Evolutionary conservation across 2,329 filamentous ascomycete species (phyloP).

Genomic region (Endoconidiophora polonica): DNA sequence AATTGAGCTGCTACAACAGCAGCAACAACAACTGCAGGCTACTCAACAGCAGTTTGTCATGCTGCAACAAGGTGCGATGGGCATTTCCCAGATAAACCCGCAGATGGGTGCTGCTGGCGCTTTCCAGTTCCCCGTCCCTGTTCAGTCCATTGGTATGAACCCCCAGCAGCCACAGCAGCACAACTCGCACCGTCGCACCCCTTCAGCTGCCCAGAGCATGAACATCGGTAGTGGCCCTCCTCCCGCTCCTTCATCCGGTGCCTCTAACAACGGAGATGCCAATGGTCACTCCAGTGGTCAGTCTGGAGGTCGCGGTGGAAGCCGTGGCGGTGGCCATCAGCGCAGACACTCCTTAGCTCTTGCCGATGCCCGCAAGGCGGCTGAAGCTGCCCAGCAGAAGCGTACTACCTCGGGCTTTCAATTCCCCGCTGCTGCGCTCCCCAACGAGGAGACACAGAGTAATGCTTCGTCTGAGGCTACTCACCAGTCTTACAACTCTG

Average conservation of each 20-base stretch:
- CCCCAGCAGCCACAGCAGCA: conserved; percentile 66
- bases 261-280: conserved; percentile 62
- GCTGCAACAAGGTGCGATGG: conserved; percentile 83
- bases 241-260: conserved; percentile 80
- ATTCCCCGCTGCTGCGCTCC: conserved; percentile 63
- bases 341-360: conserved; percentile 87
- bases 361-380: conserved; percentile 93
- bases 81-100: conserved; percentile 55
- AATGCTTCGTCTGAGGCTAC: conserved; percentile 20
- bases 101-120: conserved; percentile 65
- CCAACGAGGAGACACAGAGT: conserved; percentile 32
- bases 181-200: conserved; percentile 85
- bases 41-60: conserved; percentile 96
- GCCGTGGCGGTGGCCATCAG: conserved; percentile 62
- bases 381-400: conserved; percentile 92
- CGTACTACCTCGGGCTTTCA: conserved; percentile 86
- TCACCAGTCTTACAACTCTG: conserved; percentile 21
- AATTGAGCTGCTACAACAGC: conserved; percentile 91
- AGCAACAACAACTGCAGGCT: conserved; percentile 93
- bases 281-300: conserved; percentile 47
- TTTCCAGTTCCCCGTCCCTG: conserved; percentile 77
- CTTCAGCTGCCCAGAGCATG: conserved; percentile 89
- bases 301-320: conserved; percentile 46
- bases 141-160: conserved; percentile 50
- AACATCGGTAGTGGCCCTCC: conserved; percentile 56